Evolutionary conservation across 2,329 filamentous ascomycete genomes (phyloP).

Genomic region (Pyricularia pennisetigena): DNA sequence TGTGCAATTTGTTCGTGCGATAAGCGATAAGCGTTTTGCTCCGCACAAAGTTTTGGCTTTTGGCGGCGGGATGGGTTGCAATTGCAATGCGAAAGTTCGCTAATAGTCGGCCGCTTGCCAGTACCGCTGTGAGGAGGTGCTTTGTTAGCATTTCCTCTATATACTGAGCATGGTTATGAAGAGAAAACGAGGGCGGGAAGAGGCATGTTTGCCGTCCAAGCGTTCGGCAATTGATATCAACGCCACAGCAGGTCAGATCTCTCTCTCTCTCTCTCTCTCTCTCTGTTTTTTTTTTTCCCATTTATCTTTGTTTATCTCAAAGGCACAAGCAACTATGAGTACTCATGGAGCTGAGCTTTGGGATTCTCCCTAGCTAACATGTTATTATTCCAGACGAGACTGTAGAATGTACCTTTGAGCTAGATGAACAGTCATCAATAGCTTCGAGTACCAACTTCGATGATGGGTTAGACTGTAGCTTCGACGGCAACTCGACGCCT

Average conservation of each 20-base stretch:
- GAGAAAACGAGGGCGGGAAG: neutral
- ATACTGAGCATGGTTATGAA: neutral
- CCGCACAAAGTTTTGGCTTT: neutral
- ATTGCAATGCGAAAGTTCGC: neutral
- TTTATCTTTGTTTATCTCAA: neutral
- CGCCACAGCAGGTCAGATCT: neutral
- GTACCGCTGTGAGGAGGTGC: neutral
- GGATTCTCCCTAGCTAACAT: neutral
- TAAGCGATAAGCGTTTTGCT: neutral
- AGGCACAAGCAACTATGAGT: neutral
- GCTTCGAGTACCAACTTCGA: neutral
- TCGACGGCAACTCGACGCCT: neutral
- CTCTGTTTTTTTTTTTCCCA: no score
- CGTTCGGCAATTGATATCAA: neutral
- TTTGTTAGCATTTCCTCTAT: neutral
- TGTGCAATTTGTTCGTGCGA: neutral
- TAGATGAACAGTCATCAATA: neutral
- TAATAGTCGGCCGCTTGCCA: neutral
- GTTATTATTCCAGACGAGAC: neutral
- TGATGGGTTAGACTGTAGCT: neutral
- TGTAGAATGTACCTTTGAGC: neutral
- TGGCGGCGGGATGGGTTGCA: neutral
- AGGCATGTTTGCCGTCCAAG: neutral
- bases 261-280: no score
- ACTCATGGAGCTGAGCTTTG: no score